phyloP scores from a whole-genome alignment of 2,329 filamentous ascomycete species.

The Sarocladium strictum region DNA sequence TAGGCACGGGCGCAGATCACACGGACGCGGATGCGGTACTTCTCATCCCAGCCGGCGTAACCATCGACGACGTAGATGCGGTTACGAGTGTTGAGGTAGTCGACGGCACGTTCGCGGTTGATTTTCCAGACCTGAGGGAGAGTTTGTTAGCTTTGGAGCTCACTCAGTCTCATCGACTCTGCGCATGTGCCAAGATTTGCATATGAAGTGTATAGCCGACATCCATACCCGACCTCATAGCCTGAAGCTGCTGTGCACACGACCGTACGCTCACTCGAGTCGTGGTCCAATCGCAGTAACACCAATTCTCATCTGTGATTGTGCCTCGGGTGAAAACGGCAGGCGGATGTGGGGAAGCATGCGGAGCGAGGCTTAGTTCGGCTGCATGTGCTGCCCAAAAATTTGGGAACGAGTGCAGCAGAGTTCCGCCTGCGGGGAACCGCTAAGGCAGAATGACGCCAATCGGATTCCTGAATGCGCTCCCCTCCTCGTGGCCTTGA shows the following conservation, averaged over 20 bases:
- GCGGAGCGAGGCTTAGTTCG: constrained; percentile 12
- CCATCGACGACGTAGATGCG: constrained; percentile 98
- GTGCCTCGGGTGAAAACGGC: constrained; percentile 4
- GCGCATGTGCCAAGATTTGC: neutral
- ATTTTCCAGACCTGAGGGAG: constrained; percentile 89
- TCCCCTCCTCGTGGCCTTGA: constrained; percentile 6
- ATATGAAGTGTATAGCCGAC: neutral
- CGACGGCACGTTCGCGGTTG: constrained; percentile 96
- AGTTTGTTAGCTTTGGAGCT: constrained; percentile 21
- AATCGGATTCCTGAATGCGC: constrained; percentile 3
- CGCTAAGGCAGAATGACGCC: constrained; percentile 6
- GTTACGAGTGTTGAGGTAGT: constrained; percentile 98
- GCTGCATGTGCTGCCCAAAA: constrained; percentile 11
- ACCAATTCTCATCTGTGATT: neutral
- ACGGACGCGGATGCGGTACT: constrained; percentile 94
- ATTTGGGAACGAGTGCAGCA: constrained; percentile 1
- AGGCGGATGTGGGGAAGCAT: neutral
- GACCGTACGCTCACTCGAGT: neutral
- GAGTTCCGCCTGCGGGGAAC: constrained; percentile 7
- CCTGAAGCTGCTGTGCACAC: neutral
- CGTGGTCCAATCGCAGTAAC: neutral
- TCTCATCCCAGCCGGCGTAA: constrained; percentile 96
- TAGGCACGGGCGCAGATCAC: constrained; percentile 98
- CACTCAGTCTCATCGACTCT: neutral
- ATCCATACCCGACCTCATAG: neutral